Conservation (phyloP, 2,329 filamentous ascomycete genomes). For the Graphilbum sp. region DNA sequence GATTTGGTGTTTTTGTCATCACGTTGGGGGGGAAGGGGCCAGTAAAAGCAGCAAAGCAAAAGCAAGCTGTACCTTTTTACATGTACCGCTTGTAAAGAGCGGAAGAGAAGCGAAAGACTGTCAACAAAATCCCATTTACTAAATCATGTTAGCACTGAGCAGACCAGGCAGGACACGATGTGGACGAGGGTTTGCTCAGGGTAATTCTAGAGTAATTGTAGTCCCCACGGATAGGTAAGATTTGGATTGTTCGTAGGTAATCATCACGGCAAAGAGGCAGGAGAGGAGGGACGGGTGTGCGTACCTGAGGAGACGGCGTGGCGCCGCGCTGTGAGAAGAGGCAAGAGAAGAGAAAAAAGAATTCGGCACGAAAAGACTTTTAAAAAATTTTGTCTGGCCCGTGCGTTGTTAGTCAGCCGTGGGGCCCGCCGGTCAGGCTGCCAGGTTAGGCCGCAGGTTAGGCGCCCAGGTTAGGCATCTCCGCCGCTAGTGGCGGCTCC, state of each 20-base stretch:
- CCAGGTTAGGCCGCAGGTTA: neutral
- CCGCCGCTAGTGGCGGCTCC: too few relatives aligned
- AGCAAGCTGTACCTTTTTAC: slow-evolving; percentile 27
- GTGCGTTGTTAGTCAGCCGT: slow-evolving; percentile 1
- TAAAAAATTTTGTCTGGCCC: slow-evolving; percentile 4
- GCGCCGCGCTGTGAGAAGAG: slow-evolving; percentile 1
- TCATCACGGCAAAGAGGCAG: slow-evolving; percentile 24
- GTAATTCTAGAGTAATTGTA: slow-evolving; percentile 32
- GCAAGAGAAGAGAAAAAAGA: slow-evolving; percentile 6
- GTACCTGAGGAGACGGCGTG: too few relatives aligned
- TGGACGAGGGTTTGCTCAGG: slow-evolving; percentile 31
- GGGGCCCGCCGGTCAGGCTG: neutral
- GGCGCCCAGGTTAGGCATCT: too few relatives aligned
- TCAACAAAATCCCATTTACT: too few relatives aligned
- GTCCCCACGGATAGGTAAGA: slow-evolving; percentile 43
- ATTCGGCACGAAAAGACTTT: neutral
- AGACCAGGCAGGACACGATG: slow-evolving; percentile 6
- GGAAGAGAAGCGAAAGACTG: too few relatives aligned
- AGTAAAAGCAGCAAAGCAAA: too few relatives aligned
- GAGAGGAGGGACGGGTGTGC: too few relatives aligned
- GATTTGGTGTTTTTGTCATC: slow-evolving; percentile 43
- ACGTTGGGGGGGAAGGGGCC: slow-evolving; percentile 20
- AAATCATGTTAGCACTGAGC: too few relatives aligned
- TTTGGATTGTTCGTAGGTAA: slow-evolving; percentile 43
- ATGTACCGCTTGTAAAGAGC: neutral